Evolutionary conservation across 495 filamentous ascomycete genomes (phyloP), one percentile per base, ranked within the genome.

Genomic region (Annulohypoxylon bovei): DNA sequence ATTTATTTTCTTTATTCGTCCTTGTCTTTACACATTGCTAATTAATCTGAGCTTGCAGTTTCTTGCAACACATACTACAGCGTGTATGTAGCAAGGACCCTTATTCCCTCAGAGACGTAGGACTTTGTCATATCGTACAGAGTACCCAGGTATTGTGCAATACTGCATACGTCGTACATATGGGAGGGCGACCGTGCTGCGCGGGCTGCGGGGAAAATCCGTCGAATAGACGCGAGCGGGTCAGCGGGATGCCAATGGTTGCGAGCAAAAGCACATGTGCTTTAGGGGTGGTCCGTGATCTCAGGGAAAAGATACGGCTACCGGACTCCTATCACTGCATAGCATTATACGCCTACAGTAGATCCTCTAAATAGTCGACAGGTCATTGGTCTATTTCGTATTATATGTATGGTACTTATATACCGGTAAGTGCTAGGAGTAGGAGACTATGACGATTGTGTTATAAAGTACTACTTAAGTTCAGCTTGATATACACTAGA

Each of bases 181-280:
- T 12, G 65, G 65, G 37, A 63, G 54, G 65, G 47, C 60, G 53
- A 54, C 54, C 59, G 52, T 68, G 64, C 54, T 72, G 25, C 52
- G 66, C 40, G 67, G 40, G 61, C 70, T 72, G 70, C 70, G 70
- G 70, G 70, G 70, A 72, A 72, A 68, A 55, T 65, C 70, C 47
- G 50, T 72, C 65, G 49, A 72, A 72, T 72, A 61, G 59, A 39
- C 70, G 54, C 22, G 47, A 42, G 40, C 65, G 64, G 59, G 58
- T 47, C 53, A 71, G 44, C 63, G 68, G 68, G 63, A 67, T 59
- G 23, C 52, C 63, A 60, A 64, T 67, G 27, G 37, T 37, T 59
- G n/a, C 16, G 44, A 54, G 28, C 44, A 25, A 49, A 56, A 62
- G 37, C 32, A 46, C 58, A 66, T 71, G 63, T 62, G 63, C 22